Evolutionary conservation across 352 stramenopile genomes (phyloP).

Genomic region (Pseudoperonospora humuli): DNA sequence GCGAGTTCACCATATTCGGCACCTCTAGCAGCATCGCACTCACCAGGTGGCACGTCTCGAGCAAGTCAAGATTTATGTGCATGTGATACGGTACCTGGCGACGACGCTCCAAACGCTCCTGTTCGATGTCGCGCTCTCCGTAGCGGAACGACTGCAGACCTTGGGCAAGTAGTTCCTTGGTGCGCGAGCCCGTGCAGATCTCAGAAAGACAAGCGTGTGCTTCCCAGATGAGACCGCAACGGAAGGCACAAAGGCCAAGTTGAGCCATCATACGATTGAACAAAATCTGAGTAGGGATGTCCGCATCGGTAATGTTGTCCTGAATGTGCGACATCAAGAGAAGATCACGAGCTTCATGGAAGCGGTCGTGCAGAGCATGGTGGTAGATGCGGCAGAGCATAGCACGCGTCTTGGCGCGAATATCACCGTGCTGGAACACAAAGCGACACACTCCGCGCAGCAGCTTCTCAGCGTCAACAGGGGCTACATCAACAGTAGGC

Average conservation of each 20-base stretch:
- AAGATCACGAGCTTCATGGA: slow-evolving; percentile 96
- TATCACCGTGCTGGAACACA: slow-evolving; percentile 91
- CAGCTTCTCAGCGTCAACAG: slow-evolving; percentile 73
- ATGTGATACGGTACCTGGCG: slow-evolving; percentile 98
- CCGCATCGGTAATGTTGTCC: slow-evolving; percentile 89
- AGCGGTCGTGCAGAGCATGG: slow-evolving; percentile 97
- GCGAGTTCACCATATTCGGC: slow-evolving; percentile 93
- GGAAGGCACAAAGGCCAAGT: slow-evolving; percentile 95
- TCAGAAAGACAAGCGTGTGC: slow-evolving; percentile 96
- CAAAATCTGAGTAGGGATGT: slow-evolving; percentile 96
- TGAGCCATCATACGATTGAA: slow-evolving; percentile 95
- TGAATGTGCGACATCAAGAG: slow-evolving; percentile 98
- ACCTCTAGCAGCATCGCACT: slow-evolving; percentile 98
- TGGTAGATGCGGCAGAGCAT: slow-evolving; percentile 99
- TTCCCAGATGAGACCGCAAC: slow-evolving; percentile 91
- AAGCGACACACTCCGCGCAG: slow-evolving; percentile 88
- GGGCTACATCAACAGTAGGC: slow-evolving; percentile 46
- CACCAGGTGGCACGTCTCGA: slow-evolving; percentile 97
- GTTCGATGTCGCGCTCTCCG: slow-evolving; percentile 92
- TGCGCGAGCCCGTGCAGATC: slow-evolving; percentile 89
- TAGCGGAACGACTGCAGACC: slow-evolving; percentile 87
- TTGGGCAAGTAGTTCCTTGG: slow-evolving; percentile 97
- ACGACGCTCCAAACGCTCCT: slow-evolving; percentile 96
- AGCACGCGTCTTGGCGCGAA: slow-evolving; percentile 90
- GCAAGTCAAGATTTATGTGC: slow-evolving; percentile 98